Base-by-base conservation (phyloP, 1,139 yeast genomes). In the Arxiozyma slooffiae region DNA sequence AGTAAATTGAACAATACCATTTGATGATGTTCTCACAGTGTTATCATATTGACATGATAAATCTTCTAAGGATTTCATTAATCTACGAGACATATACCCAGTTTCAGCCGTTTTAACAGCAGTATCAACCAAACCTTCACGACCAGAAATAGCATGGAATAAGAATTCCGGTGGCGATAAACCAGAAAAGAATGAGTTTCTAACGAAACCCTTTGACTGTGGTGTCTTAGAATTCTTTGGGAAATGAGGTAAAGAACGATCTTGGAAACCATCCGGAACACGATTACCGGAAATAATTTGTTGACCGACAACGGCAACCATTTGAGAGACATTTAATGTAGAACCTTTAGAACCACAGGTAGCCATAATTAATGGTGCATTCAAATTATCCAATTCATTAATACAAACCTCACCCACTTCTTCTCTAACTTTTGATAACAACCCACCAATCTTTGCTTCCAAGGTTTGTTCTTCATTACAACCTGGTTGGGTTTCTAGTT, bases 241-340 rank as follows among this genome's bases (percentile, higher is more conserved):
- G 74, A 94, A 94, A 73, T 94, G 99, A 11, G 99, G 99, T 57
- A 94, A 74, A 0, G 98, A 88, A 70, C 99, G 82, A 70, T 94
- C 97, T 70, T 94, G 98, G 77, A 94, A 94, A 26, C 99, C 99
- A 77, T 94, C 96, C 21, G 98, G 98, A 58, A 94, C 98, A 78
- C 99, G 96, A 66, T 87, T 86, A 70, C 99, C 99, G 5, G 96
- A 82, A 61, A 94, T 94, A 74, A 94, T 94, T 70, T 94, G 99
- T 71, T 94, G 99, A 53, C 99, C 99, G 47, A 94, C 99, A 67
- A 94, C 97, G 0, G 99, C 98, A 77, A 94, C 98, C 99, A 94
- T 94, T 72, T 94, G 99, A 11, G 98, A 92, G 44, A 94, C 98
- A 69, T 94, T 94, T 58, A 94, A 79, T 0, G 97, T 89, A 41